Conservation (phyloP, 768 basidiomycete species). For the Tylopilus rubrobrunneus region DNA sequence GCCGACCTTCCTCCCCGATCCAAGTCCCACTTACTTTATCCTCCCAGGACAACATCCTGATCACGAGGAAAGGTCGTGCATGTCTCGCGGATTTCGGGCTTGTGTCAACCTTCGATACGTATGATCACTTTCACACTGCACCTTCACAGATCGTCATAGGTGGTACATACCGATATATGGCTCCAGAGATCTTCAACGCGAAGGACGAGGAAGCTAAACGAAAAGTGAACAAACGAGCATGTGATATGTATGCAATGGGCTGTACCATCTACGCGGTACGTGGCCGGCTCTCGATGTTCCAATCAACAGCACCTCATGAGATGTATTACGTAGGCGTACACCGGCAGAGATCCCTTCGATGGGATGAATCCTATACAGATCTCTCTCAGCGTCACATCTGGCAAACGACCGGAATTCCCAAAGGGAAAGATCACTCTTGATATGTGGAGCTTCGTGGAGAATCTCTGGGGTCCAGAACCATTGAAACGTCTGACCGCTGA, state of each 20-base stretch:
- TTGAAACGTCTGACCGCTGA: slow-evolving; percentile 22
- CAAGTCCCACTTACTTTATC: slow-evolving; percentile 7
- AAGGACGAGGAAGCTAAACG: neutral
- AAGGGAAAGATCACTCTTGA: slow-evolving; percentile 12
- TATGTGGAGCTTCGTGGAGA: slow-evolving; percentile 30
- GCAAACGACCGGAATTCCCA: slow-evolving; percentile 15
- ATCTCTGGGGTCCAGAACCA: slow-evolving; percentile 23
- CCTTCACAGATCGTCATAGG: slow-evolving; percentile 3
- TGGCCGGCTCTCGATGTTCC: neutral
- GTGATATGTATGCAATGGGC: slow-evolving; percentile 41
- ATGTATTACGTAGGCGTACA: slow-evolving; percentile 13
- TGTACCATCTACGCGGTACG: slow-evolving; percentile 39
- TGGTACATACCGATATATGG: slow-evolving; percentile 23
- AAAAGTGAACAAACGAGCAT: slow-evolving; percentile 24
- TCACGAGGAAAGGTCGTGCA: slow-evolving; percentile 38
- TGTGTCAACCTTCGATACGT: slow-evolving; percentile 14
- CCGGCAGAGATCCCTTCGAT: slow-evolving; percentile 10
- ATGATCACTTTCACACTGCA: slow-evolving; percentile 9
- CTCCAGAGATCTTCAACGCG: slow-evolving; percentile 23
- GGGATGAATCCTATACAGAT: neutral
- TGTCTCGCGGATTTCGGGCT: slow-evolving; percentile 52
- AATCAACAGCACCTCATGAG: neutral
- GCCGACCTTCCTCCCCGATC: slow-evolving; percentile 1
- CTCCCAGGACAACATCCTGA: slow-evolving; percentile 44
- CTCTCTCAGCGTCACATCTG: neutral